Base-by-base conservation (phyloP, 306 rosid genomes). In the Vachellia pachyceras region DNA sequence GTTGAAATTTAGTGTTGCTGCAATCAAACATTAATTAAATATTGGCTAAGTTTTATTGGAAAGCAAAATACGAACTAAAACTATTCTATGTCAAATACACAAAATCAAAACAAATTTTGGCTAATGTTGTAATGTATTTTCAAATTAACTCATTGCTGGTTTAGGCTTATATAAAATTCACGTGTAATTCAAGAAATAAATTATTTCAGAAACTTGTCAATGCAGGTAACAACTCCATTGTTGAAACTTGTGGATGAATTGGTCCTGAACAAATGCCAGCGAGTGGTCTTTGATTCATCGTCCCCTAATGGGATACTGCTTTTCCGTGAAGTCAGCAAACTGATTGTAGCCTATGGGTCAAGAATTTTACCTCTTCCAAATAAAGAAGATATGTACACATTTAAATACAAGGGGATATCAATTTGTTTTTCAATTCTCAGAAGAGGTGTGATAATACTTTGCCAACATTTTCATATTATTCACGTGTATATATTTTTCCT, bases 301-400 rank as follows among this genome's bases (percentile, higher is more conserved):
- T 94, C 98, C 80, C 97, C 98, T 64, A 94, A 94, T 86, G 97
- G 98, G 70, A 92, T 94, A 83, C 95, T 94, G 79, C 94, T 94
- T 83, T 94, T 94, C 77, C 98, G 97, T 83, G 98, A 94, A 92
- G 97, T 92, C 87, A 92, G 98, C 79, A 94, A 90, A 89, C 49
- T 91, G 79, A 81, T 89, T 69, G 95, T 92, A 84, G 92, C 92
- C 12, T 94, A 92, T 89, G 98, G 98, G 75, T 92, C 97, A 83
- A 90, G 97, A 80, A 83, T 92, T 78, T 80, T 90, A 72, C 45
- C 90, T 76, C 92, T 91, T 82, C 94, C 90, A 61, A 94, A 84
- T 63, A 89, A 87, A 82, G 91, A 94, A 45, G 94, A 94, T 85
- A 79, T 88, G 80, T 94, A 94, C 69, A 80, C 94, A 54, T 92